Evolutionary conservation across 2,329 filamentous ascomycete genomes (phyloP), one percentile per base, ranked within the genome.

Genomic region (Monilinia aucupariae): DNA sequence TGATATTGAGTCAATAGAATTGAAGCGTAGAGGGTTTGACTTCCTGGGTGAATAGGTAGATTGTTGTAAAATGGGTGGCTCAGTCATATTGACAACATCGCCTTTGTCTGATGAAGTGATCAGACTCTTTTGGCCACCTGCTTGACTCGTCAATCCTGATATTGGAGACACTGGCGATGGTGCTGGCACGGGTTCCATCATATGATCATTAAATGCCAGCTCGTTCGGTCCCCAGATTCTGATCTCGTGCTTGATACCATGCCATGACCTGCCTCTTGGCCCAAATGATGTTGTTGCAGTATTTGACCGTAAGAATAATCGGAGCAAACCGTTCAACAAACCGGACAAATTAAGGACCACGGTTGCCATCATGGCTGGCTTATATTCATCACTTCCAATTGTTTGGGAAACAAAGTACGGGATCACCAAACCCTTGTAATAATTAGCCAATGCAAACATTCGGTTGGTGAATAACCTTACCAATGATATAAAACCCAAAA

Each of bases 341-440:
- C 87, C 87, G 0, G 86, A 85, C 2, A 88, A 78, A 70, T 89
- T 89, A 20, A 85, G 78, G 3, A 86, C 83, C 8, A 90, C 83
- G 20, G 85, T 82, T 32, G 85, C 84, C 48, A 88, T 81, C 78
- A 87, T 85, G 2, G 84, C 79, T 4, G 86, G 75, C 32, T 80
- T 81, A 51, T 82, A 64, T 73, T 79, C 77, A 34, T 77, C 73
- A 56, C 61, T 20, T n/a, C 54, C 72, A 62, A 84, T 81, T 7
- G 81, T 78, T 25, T 87, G 75, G 15, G 80, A 80, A 66, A 81
- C 81, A 72, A 89, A 89, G 65, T 85, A 89, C 1, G 88, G 84
- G 20, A 87, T 78, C 62, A 87, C 77, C 53, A 86, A 80, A 50
- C 80, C 76, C 83, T 86, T 39, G 5, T 1, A 6, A 30, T 12